Conservation (phyloP, 2,329 filamentous ascomycete genomes). For the Apiospora marii region DNA sequence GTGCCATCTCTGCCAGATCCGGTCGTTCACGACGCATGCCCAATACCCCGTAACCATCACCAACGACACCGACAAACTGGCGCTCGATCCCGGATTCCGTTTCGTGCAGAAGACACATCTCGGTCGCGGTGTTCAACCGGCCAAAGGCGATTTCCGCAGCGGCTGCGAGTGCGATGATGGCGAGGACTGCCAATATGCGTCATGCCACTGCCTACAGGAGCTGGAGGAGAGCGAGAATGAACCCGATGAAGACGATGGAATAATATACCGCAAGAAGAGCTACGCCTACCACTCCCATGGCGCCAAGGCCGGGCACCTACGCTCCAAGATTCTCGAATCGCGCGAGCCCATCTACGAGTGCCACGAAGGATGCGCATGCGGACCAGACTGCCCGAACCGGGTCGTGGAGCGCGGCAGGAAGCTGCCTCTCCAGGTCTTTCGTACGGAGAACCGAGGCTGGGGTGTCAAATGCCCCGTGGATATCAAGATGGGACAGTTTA, state of each 20-base stretch:
- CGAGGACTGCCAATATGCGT: constrained; percentile 69
- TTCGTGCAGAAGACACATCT: constrained; percentile 73
- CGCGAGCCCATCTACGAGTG: constrained; percentile 80
- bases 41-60: constrained; percentile 66
- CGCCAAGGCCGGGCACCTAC: constrained; percentile 58
- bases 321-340: constrained; percentile 59
- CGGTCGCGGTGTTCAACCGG: constrained; percentile 64
- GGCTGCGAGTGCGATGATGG: constrained; percentile 73
- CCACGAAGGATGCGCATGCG: constrained; percentile 74
- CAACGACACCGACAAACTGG: constrained; percentile 65
- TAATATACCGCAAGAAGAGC: constrained; percentile 44
- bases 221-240: constrained; percentile 63
- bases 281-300: constrained; percentile 73
- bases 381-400: constrained; percentile 71
- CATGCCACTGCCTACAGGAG: constrained; percentile 71
- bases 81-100: constrained; percentile 67
- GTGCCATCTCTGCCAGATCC: constrained; percentile 71
- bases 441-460: constrained; percentile 77
- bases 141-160: constrained; percentile 67
- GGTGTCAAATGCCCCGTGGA: constrained; percentile 72
- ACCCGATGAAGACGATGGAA: constrained; percentile 55
- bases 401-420: constrained; percentile 78
- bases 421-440: constrained; percentile 79
- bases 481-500: constrained; percentile 76
- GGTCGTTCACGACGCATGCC: constrained; percentile 58